A percentile compares a stretch with the other conserved stretches of the same genome.
These are phyloP conservation scores for Brassica hybrid DNA, from an alignment of 441 rosid genomes.

Conservation along the genomic window DNA sequence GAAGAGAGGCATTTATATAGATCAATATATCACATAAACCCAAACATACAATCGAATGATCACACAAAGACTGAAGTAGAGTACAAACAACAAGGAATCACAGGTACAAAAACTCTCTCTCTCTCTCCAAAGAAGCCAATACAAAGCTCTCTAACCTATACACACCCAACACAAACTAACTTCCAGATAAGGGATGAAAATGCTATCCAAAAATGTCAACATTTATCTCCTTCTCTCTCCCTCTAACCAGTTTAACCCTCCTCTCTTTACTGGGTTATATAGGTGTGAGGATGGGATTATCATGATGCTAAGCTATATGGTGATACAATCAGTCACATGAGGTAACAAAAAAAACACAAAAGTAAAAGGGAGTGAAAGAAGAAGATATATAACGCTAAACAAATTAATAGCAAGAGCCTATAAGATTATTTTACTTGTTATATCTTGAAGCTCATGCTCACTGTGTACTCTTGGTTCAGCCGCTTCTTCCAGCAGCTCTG, in stretches of 20 bases:
- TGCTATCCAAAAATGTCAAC: conserved; percentile 41
- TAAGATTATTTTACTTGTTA: conserved; percentile 52
- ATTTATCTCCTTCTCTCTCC: conserved; percentile 23
- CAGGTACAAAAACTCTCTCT: conserved; percentile 6
- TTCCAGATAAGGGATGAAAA: conserved; percentile 14
- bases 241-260: conserved; percentile 13
- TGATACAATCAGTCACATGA: conserved; percentile 52
- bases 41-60: conserved; percentile 27
- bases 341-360: conserved; percentile 8
- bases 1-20: too few relatives aligned
- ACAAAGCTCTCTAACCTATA: conserved; percentile 31
- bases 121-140: conserved; percentile 10
- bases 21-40: conserved; percentile 19
- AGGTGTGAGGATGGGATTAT: conserved; percentile 43
- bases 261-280: conserved; percentile 18
- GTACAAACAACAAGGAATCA: conserved; percentile 31
- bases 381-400: conserved; percentile 22
- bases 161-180: conserved; percentile 25
- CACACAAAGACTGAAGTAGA: conserved; percentile 28
- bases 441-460: conserved; percentile 48
- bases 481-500: conserved; percentile 72
- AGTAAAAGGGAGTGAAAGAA: conserved; percentile 26
- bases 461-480: conserved; percentile 91
- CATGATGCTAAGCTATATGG: conserved; percentile 50
- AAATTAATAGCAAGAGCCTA: conserved; percentile 48